Evolutionary conservation across 441 rosid genomes (phyloP).

Genomic region (Flueggea neowawraea): DNA sequence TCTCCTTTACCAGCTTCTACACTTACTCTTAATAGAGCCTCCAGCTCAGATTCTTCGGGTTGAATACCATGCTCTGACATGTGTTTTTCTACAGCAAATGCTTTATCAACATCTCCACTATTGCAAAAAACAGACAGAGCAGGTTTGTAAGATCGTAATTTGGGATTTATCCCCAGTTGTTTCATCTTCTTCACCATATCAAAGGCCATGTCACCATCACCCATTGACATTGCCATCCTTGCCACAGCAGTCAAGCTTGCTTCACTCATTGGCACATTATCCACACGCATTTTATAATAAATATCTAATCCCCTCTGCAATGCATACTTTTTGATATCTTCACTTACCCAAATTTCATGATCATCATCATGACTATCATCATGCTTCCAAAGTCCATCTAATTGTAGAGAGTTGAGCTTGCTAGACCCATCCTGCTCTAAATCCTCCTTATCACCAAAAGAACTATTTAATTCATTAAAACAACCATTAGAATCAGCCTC

Average conservation of each 20-base stretch:
- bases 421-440: conserved; percentile 9
- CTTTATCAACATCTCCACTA: conserved; percentile 42
- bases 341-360: conserved; percentile 32
- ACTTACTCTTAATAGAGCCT: conserved; percentile 51
- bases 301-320: conserved; percentile 54
- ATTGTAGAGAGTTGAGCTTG: conserved; percentile 12
- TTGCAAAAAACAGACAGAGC: conserved; percentile 46
- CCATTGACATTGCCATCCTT: conserved; percentile 63
- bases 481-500: conserved; percentile 4
- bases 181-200: conserved; percentile 64
- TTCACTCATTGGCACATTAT: conserved; percentile 50
- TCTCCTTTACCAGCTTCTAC: conserved; percentile 45
- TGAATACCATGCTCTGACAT: conserved; percentile 58
- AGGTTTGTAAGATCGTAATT: conserved; percentile 63
- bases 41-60: conserved; percentile 65
- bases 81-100: conserved; percentile 56
- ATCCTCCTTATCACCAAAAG: conserved; percentile 9
- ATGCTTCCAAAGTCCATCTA: conserved; percentile 8
- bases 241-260: conserved; percentile 60
- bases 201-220: conserved; percentile 64
- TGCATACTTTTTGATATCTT: conserved; percentile 49
- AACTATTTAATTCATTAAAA: conserved; percentile 11
- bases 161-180: conserved; percentile 46
- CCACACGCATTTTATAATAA: conserved; percentile 42
- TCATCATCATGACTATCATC: conserved; percentile 9